Base-by-base conservation (phyloP, 129 eudicot species). In the Mikania micrantha region DNA sequence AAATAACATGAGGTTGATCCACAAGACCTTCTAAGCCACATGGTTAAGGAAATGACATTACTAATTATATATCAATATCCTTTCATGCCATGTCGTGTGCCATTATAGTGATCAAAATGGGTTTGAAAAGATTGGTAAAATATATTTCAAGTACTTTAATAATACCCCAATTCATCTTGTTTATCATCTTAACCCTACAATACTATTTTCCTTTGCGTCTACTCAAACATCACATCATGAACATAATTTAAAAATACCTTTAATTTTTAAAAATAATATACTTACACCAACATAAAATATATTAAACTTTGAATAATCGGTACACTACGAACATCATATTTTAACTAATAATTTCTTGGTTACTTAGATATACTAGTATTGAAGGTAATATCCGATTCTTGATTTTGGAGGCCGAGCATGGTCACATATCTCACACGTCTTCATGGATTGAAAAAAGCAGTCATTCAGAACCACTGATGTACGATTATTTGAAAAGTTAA, bases 151-250 rank as follows among this genome's bases (percentile, higher is more conserved):
- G 24, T 24, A 54, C 36, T 56, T 56, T 56, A 27, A 27, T 27
- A 25, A 56, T 56, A 25, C 12, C 21, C 35, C 20, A 56, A 56
- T 27, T 27, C 62, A 56, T 56, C 19, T 25, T 13, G 36, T 16
- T 25, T 47, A 16, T 27, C 56, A 71, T 60, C 68, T 59, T 44
- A 13, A 60, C 16, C 61, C 49, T 50, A 68, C 49, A 49, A 52
- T 22, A 31, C 69, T 34, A 60, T 60, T 47, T 72, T 2, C 36
- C 59, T 72, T 72, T 72, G 69, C 39, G 21, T 52, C 54, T 53
- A 53, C 73, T 68, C 62, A 52, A 50, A 36, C 27, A 65, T 42
- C 58, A 65, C 34, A 65, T 65, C 58, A 65, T 65, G 57, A 27
- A 35, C 52, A 44, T 47, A 15, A 19, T 27, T 52, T 27, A 56